phyloP scores from a whole-genome alignment of 345 rosid species.

The Populus euphratica region DNA sequence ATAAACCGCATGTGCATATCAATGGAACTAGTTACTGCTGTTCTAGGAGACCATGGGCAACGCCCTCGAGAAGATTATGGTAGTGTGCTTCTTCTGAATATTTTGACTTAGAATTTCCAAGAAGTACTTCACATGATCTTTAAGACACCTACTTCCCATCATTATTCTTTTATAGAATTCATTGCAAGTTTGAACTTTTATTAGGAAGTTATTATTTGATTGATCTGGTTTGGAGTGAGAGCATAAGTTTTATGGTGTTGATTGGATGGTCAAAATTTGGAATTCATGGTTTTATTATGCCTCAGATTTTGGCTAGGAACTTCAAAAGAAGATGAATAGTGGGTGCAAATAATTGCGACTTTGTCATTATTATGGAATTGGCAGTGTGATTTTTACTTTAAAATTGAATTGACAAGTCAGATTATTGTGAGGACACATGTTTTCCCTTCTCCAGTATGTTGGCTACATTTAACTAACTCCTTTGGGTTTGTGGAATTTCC shows the following conservation, averaged over 20 bases:
- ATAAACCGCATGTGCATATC: conserved; percentile 76
- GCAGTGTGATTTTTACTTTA: not conserved
- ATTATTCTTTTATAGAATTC: too few relatives aligned
- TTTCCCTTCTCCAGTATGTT: not conserved
- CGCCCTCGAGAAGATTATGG: conserved; percentile 89
- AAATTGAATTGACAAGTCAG: not conserved
- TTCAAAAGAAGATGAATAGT: not conserved
- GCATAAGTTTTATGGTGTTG: not conserved
- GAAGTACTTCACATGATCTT: too few relatives aligned
- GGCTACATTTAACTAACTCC: not conserved
- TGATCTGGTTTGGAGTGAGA: not conserved
- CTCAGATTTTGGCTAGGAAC: not conserved
- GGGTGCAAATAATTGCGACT: not conserved
- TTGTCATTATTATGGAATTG: not conserved
- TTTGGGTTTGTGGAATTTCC: not conserved
- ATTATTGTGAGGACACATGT: not conserved
- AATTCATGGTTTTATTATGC: not conserved
- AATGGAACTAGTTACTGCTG: conserved; percentile 98
- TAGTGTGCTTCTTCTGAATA: conserved; percentile 18
- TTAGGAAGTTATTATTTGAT: not conserved
- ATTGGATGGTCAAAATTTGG: not conserved
- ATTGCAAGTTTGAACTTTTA: too few relatives aligned
- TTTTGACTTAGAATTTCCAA: not conserved
- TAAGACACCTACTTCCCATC: too few relatives aligned
- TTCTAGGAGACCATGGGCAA: conserved; percentile 97